phyloP scores from a whole-genome alignment of 1,284 basidiomycete genomes.

The Pseudomicrostroma phylloplanum region DNA sequence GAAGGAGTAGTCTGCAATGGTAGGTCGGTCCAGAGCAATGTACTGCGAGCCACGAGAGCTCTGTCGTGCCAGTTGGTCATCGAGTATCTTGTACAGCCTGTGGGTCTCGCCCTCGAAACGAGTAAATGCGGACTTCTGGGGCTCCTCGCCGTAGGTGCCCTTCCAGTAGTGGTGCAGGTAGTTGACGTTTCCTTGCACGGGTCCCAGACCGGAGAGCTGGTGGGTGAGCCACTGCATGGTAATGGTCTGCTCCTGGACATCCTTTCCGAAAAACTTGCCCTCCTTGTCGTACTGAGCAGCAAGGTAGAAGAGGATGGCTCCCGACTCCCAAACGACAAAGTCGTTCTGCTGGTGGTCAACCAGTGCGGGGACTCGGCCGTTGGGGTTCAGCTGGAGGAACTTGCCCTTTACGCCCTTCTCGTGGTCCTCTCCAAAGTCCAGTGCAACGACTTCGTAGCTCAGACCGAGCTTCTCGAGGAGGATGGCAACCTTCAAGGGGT shows the following conservation, averaged over 20 bases:
- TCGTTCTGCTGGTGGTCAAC: slow-evolving; percentile 21
- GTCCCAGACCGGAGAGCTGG: slow-evolving; percentile 33
- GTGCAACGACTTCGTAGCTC: slow-evolving; percentile 29
- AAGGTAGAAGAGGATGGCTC: slow-evolving; percentile 40
- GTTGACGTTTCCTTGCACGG: slow-evolving; percentile 6
- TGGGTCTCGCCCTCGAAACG: slow-evolving; percentile 34
- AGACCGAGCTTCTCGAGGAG: slow-evolving; percentile 40
- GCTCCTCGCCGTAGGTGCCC: slow-evolving; percentile 25
- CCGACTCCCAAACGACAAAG: slow-evolving; percentile 31
- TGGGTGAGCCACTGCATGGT: slow-evolving; percentile 34
- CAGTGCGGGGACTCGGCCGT: slow-evolving; percentile 38
- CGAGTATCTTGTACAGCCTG: slow-evolving; percentile 36
- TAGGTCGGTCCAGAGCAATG: slow-evolving; percentile 38
- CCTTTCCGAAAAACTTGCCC: slow-evolving; percentile 26
- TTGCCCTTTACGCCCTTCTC: slow-evolving; percentile 39
- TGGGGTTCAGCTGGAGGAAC: slow-evolving; percentile 35
- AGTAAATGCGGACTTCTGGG: slow-evolving; percentile 27
- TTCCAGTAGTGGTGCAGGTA: slow-evolving; percentile 9
- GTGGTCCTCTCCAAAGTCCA: slow-evolving; percentile 36
- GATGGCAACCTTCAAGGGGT: slow-evolving; percentile 39
- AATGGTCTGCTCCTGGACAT: slow-evolving; percentile 24
- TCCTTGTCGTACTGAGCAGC: slow-evolving; percentile 36
- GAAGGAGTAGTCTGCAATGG: slow-evolving; percentile 41
- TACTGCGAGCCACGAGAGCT: slow-evolving; percentile 26
- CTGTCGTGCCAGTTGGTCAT: slow-evolving; percentile 33